Evolutionary conservation across 2,329 filamentous ascomycete species (phyloP), one percentile per base, ranked within the genome.

Genomic region (Hirsutella rhossiliensis): DNA sequence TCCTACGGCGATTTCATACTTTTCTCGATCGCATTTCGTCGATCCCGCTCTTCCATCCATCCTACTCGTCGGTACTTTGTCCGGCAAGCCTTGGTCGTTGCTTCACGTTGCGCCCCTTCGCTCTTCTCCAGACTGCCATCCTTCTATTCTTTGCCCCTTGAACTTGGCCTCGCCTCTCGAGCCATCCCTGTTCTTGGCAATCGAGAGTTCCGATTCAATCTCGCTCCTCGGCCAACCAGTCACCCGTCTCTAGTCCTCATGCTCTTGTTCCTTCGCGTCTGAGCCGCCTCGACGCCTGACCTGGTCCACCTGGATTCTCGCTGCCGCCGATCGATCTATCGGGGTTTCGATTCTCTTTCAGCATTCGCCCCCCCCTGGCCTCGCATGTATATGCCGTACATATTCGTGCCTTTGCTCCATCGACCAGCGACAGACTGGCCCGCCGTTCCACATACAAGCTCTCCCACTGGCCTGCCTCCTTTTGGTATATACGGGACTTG

Each of bases 141-240:
- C 34, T 37, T 37, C n/a, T 19, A 32, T 8, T 37, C 27, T n/a
- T 18, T 34, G 8, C 17, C 31, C 41, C 29, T 30, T 15, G 28
- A 9, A 20, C 41, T 30, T 17, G 27, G 12, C 28, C n/a, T 18
- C 32, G 15, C 17, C 29, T 13, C 40, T 20, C 20, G 18, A 11
- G 37, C 23, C 28, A 17, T 15, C 42, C 42, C 29, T 20, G 20
- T 41, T 17, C 45, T 43, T 36, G 42, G 32, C 45, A 41, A 46
- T 46, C 45, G 45, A 47, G 39, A 47, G 41, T 40, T 43, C 40
- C 40, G 36, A 47, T 44, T 45, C 39, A 29, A 13, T 31, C 41
- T 43, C 34, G 34, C 15, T 9, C 4, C 28, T 29, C 28, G n/a
- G 31, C 23, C 41, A 20, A n/a, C 20, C 29, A 12, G 19, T 15